These are phyloP conservation scores for Ophiocordyceps camponoti-rufipedis DNA, from an alignment of 2,329 filamentous ascomycete species.

Conservation along the genomic window DNA sequence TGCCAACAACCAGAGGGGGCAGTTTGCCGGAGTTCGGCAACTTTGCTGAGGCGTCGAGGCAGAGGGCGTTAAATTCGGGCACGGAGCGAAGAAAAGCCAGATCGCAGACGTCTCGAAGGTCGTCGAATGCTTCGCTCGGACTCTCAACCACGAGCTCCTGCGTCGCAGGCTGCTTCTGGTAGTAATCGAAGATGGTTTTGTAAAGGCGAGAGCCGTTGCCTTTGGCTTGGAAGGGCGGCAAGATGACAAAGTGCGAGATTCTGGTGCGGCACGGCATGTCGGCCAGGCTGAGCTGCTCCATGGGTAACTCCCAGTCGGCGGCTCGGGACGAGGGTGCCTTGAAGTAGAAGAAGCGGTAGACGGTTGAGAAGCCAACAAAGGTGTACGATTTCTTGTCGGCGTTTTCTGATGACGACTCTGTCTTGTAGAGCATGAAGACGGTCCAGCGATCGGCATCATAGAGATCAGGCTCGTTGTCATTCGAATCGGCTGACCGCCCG, in stretches of 20 bases:
- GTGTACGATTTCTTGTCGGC: conserved; percentile 44
- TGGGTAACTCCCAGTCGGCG: conserved; percentile 24
- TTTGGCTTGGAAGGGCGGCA: conserved; percentile 69
- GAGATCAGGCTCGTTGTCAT: conserved; percentile 46
- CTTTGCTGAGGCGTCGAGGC: conserved; percentile 30
- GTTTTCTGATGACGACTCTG: conserved; percentile 24
- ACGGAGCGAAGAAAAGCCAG: conserved; percentile 42
- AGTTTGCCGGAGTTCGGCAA: conserved; percentile 29
- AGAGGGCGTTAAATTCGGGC: conserved; percentile 37
- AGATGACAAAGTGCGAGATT: conserved; percentile 83
- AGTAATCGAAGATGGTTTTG: conserved; percentile 54
- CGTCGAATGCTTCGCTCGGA: conserved; percentile 72
- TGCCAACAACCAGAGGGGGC: conserved; percentile 38
- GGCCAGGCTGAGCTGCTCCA: conserved; percentile 28
- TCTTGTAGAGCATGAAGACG: conserved; percentile 70
- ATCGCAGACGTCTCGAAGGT: conserved; percentile 60
- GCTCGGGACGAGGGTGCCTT: conserved; percentile 24
- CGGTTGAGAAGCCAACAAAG: conserved; percentile 77
- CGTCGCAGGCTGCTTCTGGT: conserved; percentile 48
- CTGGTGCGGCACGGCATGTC: conserved; percentile 60
- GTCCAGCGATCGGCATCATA: conserved; percentile 73
- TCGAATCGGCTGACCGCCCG: conserved; percentile 22
- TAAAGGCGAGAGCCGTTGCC: conserved; percentile 73
- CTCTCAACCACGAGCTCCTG: conserved; percentile 86
- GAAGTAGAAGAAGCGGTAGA: conserved; percentile 68